Percentiles rank a stretch among this genome's conserved stretches.
Conservation (phyloP, 148 eudicot genomes). For the Chenopodium quinoa region DNA sequence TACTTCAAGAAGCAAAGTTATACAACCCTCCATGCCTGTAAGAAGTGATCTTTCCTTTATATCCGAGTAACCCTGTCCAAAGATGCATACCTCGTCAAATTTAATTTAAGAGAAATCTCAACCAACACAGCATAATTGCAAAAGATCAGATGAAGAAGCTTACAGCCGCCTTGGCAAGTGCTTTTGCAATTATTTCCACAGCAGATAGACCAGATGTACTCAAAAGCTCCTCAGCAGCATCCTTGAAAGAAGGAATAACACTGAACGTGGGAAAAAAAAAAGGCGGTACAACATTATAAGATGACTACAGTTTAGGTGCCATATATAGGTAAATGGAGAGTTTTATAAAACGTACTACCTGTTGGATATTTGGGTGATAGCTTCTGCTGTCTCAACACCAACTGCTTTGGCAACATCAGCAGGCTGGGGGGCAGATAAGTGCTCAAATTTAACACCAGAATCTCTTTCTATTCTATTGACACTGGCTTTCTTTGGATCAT, state of each 20-base stretch:
- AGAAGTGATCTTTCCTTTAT: conserved; percentile 84
- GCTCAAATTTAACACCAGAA: conserved; percentile 93
- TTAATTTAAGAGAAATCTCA: not conserved
- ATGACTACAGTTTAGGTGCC: not conserved
- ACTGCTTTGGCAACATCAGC: conserved; percentile 92
- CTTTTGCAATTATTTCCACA: conserved; percentile 77
- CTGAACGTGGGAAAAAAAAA: conserved; percentile 30
- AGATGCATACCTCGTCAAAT: not conserved
- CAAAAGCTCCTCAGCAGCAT: conserved; percentile 90
- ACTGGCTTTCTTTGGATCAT: conserved; percentile 70
- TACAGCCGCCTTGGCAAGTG: conserved; percentile 87
- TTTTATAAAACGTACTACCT: conserved; percentile 36
- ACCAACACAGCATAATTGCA: not conserved
- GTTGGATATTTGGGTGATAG: conserved; percentile 61
- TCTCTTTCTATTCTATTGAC: conserved; percentile 78
- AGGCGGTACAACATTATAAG: not conserved
- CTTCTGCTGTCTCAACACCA: conserved; percentile 66
- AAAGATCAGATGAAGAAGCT: conserved; percentile 24
- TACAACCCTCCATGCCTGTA: conserved; percentile 70
- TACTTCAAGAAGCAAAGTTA: conserved; percentile 68
- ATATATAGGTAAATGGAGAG: not conserved
- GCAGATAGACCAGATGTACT: conserved; percentile 66
- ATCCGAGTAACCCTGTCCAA: conserved; percentile 80
- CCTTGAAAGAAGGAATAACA: conserved; percentile 81
- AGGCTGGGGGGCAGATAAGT: conserved; percentile 87